Conservation (phyloP, 2,329 filamentous ascomycete genomes). For the Arthroderma sp. region DNA sequence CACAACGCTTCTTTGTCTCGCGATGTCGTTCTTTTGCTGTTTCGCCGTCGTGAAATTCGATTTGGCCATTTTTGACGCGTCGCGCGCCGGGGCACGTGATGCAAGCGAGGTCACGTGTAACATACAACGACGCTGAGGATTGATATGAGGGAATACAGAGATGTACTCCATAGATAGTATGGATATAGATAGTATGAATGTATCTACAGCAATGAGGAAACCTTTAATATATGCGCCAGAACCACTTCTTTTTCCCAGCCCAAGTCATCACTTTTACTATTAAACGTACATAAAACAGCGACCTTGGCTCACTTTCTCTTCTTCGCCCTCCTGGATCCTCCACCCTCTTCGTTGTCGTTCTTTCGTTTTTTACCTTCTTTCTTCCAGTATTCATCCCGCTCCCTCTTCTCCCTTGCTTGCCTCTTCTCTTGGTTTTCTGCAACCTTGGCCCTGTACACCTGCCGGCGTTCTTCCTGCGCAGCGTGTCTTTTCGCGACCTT, state of each 20-base stretch:
- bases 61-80: not conserved
- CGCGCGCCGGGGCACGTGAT: slow-evolving; percentile 1
- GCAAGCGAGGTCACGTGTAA: slow-evolving; percentile 1
- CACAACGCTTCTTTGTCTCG: no score
- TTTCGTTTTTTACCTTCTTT: slow-evolving; percentile 74
- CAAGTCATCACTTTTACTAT: no score
- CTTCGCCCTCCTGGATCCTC: slow-evolving; percentile 26
- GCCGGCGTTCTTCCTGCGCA: slow-evolving; percentile 79
- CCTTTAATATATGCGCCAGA: not conserved
- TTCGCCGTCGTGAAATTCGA: no score
- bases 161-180: not conserved
- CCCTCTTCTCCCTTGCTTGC: slow-evolving; percentile 71
- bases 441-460: slow-evolving; percentile 70
- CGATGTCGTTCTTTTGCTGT: no score
- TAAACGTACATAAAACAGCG: not conserved
- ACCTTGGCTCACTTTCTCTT: slow-evolving; percentile 25
- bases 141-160: no score
- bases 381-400: slow-evolving; percentile 85
- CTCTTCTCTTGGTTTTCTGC: slow-evolving; percentile 75
- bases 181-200: not conserved
- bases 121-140: no score
- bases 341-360: slow-evolving; percentile 39
- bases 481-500: slow-evolving; percentile 68
- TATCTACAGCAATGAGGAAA: not conserved
- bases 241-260: not conserved